A percentile compares a stretch with the other conserved stretches of the same genome.
Conservation (phyloP, 2,329 filamentous ascomycete species). For the Coccinonectria pachysandricola region DNA sequence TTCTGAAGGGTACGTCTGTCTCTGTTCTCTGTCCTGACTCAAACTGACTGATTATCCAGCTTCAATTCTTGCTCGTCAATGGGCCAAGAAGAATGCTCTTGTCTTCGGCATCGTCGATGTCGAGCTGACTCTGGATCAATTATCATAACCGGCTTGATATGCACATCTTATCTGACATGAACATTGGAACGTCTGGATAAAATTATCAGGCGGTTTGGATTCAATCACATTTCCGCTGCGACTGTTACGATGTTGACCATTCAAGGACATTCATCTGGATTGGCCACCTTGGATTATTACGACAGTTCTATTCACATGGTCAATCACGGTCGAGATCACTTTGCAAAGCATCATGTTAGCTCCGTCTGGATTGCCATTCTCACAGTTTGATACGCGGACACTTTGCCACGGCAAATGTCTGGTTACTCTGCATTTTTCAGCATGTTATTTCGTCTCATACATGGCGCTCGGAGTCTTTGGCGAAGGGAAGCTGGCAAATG, state of each 20-base stretch:
- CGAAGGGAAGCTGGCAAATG: slow-evolving; percentile 22
- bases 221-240: slow-evolving; percentile 14
- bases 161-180: slow-evolving; percentile 7
- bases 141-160: slow-evolving; percentile 19
- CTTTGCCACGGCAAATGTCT: slow-evolving; percentile 18
- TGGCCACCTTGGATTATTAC: slow-evolving; percentile 13
- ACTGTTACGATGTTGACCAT: slow-evolving; percentile 27
- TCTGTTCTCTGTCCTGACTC: not conserved
- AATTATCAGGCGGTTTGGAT: slow-evolving; percentile 20
- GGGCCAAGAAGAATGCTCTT: slow-evolving; percentile 73
- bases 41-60: slow-evolving; percentile 39
- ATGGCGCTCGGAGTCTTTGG: slow-evolving; percentile 33
- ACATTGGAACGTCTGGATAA: slow-evolving; percentile 19
- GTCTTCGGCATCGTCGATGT: slow-evolving; percentile 44
- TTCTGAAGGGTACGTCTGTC: slow-evolving; percentile 75
- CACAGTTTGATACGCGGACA: slow-evolving; percentile 17
- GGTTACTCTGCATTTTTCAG: slow-evolving; percentile 25
- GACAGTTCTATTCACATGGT: slow-evolving; percentile 14
- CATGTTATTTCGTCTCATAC: slow-evolving; percentile 28
- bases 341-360: slow-evolving; percentile 5
- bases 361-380: slow-evolving; percentile 21
- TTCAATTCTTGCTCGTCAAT: slow-evolving; percentile 81
- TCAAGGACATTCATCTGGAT: slow-evolving; percentile 16
- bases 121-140: slow-evolving; percentile 39
- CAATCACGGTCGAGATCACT: slow-evolving; percentile 8